phyloP scores from a whole-genome alignment of 2,329 filamentous ascomycete species.

The Xylariaceae sp. region DNA sequence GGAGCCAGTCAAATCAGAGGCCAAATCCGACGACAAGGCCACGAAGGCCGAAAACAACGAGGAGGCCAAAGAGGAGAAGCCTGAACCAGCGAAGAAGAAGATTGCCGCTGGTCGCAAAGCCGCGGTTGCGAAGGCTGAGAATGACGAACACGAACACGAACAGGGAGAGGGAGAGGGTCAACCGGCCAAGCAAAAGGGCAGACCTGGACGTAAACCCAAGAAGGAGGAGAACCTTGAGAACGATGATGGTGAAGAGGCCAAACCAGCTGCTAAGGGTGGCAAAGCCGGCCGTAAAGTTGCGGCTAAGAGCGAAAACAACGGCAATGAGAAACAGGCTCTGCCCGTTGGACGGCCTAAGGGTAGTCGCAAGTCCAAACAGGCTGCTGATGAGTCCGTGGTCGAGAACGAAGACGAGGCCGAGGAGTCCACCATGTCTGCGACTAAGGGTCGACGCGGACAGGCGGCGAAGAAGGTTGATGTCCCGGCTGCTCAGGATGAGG shows the following conservation, averaged over 20 bases:
- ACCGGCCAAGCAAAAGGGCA: background rate
- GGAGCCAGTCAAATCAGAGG: constrained; percentile 12
- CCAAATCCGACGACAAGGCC: constrained; percentile 26
- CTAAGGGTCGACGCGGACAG: constrained; percentile 29
- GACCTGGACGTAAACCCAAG: background rate
- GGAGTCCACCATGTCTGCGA: constrained; percentile 21
- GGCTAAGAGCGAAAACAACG: constrained; percentile 15
- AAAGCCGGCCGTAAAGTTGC: constrained; percentile 21
- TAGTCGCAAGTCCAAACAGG: constrained; percentile 29
- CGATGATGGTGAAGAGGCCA: constrained; percentile 22
- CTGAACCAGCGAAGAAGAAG: constrained; percentile 37
- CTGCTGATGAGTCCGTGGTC: constrained; percentile 20
- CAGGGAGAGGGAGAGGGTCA: constrained; percentile 19
- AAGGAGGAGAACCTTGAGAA: constrained; percentile 13
- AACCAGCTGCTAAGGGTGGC: constrained; percentile 10
- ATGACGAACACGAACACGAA: constrained; percentile 22
- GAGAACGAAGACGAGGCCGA: constrained; percentile 25
- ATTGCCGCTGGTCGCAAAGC: constrained; percentile 24
- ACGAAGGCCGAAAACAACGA: background rate
- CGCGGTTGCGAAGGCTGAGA: constrained; percentile 11
- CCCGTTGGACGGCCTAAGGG: constrained; percentile 21
- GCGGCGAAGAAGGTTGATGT: constrained; percentile 22
- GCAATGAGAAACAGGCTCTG: constrained; percentile 8
- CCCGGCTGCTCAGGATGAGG: constrained; percentile 17
- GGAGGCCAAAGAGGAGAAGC: constrained; percentile 9